Evolutionary conservation across 78 protist genomes (phyloP).

Genomic region (Dictyostelium intermedium): DNA sequence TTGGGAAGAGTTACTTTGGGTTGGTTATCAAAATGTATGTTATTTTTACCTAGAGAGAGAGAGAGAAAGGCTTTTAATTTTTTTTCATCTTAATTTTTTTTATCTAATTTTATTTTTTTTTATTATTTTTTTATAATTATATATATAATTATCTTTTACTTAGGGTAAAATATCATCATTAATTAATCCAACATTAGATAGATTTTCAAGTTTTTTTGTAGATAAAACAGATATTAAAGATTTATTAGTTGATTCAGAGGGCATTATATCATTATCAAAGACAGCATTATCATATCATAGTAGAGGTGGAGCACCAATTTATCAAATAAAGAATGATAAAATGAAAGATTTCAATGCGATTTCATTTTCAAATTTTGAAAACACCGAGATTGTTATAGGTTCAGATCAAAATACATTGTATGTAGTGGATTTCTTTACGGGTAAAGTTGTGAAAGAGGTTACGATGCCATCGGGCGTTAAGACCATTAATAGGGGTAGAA

Average conservation of each 20-base stretch:
- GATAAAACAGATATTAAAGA: conserved; percentile 39
- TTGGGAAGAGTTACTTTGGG: conserved; percentile 68
- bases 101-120: background rate
- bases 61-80: no score
- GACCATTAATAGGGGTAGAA: conserved; percentile 10
- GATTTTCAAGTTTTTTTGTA: conserved; percentile 33
- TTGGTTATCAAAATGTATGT: conserved; percentile 50
- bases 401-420: conserved; percentile 4
- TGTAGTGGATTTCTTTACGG: conserved; percentile 62
- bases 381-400: conserved; percentile 39
- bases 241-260: conserved; percentile 47
- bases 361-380: conserved; percentile 19
- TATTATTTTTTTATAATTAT: background rate
- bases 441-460: conserved; percentile 33
- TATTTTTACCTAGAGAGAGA: no score
- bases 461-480: conserved; percentile 34
- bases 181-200: conserved; percentile 42
- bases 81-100: no score
- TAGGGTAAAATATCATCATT: conserved; percentile 56
- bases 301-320: conserved; percentile 65
- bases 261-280: conserved; percentile 4
- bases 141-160: background rate
- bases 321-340: conserved; percentile 5
- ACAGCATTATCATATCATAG: conserved; percentile 18
- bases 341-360: conserved; percentile 39